phyloP scores from a whole-genome alignment of 164 flowering plant species.

The Chloranthus sessilifolius region DNA sequence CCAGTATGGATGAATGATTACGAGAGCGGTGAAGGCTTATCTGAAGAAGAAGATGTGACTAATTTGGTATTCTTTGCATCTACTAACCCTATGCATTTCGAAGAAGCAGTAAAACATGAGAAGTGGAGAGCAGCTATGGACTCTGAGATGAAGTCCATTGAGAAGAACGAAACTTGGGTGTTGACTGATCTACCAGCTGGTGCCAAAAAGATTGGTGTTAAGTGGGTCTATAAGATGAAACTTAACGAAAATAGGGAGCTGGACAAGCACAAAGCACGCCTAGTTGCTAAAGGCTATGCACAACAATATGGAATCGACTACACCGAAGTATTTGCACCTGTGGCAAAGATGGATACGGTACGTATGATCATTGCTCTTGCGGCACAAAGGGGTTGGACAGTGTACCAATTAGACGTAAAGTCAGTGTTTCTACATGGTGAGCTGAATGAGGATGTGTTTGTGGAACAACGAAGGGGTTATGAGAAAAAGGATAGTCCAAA shows the following conservation, averaged over 20 bases:
- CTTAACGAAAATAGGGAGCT: not conserved
- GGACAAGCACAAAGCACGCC: slow-evolving; percentile 1
- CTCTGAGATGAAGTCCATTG: not conserved
- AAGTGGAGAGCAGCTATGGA: not conserved
- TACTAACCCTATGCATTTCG: not conserved
- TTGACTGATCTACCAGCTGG: not conserved
- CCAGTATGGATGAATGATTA: not conserved
- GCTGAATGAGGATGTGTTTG: too few species aligned
- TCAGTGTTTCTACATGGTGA: too few species aligned
- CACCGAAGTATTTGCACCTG: too few species aligned
- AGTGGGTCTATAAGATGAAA: slow-evolving; percentile 2
- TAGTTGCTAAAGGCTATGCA: slow-evolving; percentile 9
- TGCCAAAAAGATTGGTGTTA: not conserved
- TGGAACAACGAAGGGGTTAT: slow-evolving; percentile 4
- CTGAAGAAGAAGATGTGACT: slow-evolving; percentile 1
- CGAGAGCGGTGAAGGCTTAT: not conserved
- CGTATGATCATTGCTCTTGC: too few species aligned
- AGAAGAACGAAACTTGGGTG: not conserved
- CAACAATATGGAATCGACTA: slow-evolving; percentile 2
- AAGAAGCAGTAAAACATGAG: not conserved
- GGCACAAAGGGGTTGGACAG: too few species aligned
- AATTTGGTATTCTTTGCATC: not conserved
- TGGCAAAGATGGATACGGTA: too few species aligned
- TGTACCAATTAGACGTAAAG: too few species aligned
- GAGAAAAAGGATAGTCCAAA: not conserved